A percentile compares a stretch with the other conserved stretches of the same genome.
phyloP scores from a whole-genome alignment of 306 rosid genomes.

The Castanea crenata region DNA sequence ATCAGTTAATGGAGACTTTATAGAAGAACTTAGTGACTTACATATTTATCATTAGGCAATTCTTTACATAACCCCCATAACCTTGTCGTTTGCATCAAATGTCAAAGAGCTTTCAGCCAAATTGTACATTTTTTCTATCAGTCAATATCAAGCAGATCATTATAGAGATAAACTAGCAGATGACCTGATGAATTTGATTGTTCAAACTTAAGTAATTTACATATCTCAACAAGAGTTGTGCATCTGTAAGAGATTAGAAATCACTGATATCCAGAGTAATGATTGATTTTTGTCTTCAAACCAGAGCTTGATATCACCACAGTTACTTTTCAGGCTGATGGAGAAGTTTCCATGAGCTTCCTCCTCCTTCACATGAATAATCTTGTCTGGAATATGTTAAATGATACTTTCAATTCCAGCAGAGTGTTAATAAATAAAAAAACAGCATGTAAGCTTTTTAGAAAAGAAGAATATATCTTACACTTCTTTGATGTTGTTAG shows the following conservation, averaged over 20 bases:
- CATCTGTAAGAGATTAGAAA: constrained; percentile 22
- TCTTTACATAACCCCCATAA: too few relatives aligned
- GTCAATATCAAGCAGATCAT: too few relatives aligned
- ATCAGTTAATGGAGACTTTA: too few relatives aligned
- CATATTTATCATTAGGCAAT: too few relatives aligned
- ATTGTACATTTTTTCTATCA: too few relatives aligned
- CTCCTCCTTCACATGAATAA: constrained; percentile 20
- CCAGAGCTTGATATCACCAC: constrained; percentile 19
- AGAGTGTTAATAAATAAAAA: not conserved
- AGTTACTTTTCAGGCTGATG: constrained; percentile 11
- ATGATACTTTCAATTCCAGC: not conserved
- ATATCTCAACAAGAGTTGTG: not conserved
- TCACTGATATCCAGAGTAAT: constrained; percentile 15
- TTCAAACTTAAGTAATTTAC: not conserved
- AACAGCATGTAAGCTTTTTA: not conserved
- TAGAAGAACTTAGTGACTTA: too few relatives aligned
- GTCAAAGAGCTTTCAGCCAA: too few relatives aligned
- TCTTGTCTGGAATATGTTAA: constrained; percentile 12
- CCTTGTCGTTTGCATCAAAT: too few relatives aligned
- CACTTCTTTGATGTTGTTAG: constrained; percentile 20
- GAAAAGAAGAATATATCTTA: constrained; percentile 9
- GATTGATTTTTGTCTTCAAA: constrained; percentile 24
- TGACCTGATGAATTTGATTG: not conserved
- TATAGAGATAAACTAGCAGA: not conserved
- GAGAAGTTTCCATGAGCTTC: constrained; percentile 18